A percentile compares a stretch with the other conserved stretches of the same genome.
phyloP scores from a whole-genome alignment of 2,329 filamentous ascomycete species.

The Lojkania enalia region DNA sequence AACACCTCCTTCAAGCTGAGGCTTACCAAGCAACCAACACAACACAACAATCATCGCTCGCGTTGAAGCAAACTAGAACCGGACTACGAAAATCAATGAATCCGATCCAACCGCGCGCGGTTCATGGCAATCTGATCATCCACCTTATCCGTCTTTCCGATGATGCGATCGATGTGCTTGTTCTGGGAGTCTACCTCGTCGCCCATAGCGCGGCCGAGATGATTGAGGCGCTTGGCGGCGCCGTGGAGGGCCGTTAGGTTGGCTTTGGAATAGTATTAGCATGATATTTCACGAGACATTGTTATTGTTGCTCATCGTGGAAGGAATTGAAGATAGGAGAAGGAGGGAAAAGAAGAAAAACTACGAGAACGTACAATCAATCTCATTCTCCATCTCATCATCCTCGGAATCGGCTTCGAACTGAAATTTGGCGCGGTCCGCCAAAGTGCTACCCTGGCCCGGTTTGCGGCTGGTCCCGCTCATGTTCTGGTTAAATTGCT shows the following conservation, averaged over 20 bases:
- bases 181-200: constrained; percentile 78
- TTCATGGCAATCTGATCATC: constrained; percentile 65
- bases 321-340: too few species aligned
- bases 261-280: too few species aligned
- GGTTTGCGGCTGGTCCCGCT: constrained; percentile 12
- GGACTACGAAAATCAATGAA: neutral
- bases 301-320: too few species aligned
- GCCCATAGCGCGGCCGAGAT: constrained; percentile 72
- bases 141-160: constrained; percentile 79
- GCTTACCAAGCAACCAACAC: neutral
- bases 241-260: too few species aligned
- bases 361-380: constrained; percentile 48
- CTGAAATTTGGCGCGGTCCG: constrained; percentile 40
- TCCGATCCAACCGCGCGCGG: constrained; percentile 46
- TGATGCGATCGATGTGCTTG: constrained; percentile 74
- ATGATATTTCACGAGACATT: too few species aligned
- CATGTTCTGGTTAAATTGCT: constrained; percentile 23
- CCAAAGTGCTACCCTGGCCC: constrained; percentile 28
- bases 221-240: constrained; percentile 68
- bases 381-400: constrained; percentile 66
- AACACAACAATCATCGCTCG: too few species aligned
- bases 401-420: constrained; percentile 39
- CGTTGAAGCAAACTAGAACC: too few species aligned
- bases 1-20: too few species aligned
- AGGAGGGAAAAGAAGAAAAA: too few species aligned